Evolutionary conservation across 164 flowering plant species (phyloP), one percentile per base, ranked within the genome.

Genomic region (Chloranthus sessilifolius): DNA sequence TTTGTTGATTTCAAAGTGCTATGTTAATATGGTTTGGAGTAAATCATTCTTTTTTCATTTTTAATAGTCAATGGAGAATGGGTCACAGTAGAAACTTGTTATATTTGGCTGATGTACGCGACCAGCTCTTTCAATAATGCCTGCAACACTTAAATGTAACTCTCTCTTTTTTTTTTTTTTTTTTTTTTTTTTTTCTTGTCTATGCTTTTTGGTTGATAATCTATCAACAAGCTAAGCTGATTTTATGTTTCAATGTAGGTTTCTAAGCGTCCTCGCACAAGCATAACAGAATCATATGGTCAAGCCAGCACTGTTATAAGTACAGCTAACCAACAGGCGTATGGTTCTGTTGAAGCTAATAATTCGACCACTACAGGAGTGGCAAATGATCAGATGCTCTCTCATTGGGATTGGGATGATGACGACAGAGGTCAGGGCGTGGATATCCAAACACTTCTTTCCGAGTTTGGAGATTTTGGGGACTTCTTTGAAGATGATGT

Each of bases 391-490:
- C 79, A 55, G 27, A 47, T 69, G 54, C 83, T 71, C 34, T 67
- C 79, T 59, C 70, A 56, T 22, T 91, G 83, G 94, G 95, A 80
- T 59, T 85, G 88, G 94, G 94, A 80, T 60, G 85, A 76, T 61
- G 90, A 81, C 44, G 88, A 83, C 26, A 73, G 74, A 59, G 89
- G 78, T 17, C 50, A 54, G 37, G 85, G 62, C 48, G 68, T 83
- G 74, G 95, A 86, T 63, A 86, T 94, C 40, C 83, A 86, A 63
- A 71, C 83, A 59, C 88, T 94, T 56, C 82, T 86, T 3, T 75
- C 95, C 12, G 97, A 94, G 68, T 94, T 84, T 69, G 99, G 99
- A 45, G 99, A 85, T 62, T 89, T 94, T 71, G 89, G 95, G 28
- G 97, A 86, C 70, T 85, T 94, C 54, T 94, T 94, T 61, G 88